Conservation (phyloP, 1,284 basidiomycete species). For the Fomitopsis pinicola region DNA sequence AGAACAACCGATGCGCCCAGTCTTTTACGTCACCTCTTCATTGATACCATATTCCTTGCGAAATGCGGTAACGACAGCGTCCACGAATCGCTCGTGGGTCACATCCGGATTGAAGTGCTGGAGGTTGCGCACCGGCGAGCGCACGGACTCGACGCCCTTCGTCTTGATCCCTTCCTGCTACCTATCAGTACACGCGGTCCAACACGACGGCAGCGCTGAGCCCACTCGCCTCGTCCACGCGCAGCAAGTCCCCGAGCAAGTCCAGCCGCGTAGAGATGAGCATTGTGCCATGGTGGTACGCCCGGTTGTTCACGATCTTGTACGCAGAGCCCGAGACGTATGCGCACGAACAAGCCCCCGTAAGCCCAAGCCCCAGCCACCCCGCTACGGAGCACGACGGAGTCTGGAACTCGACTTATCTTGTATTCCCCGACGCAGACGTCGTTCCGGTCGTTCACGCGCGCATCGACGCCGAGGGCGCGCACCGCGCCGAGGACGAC, state of each 20-base stretch:
- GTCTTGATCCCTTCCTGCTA: constrained; percentile 74
- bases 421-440: constrained; percentile 81
- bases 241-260: constrained; percentile 70
- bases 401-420: constrained; percentile 51
- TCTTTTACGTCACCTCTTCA: constrained; percentile 32
- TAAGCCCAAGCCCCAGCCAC: constrained; percentile 10
- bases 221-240: constrained; percentile 59
- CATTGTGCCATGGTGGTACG: constrained; percentile 99
- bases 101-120: constrained; percentile 48
- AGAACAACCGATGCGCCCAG: background rate
- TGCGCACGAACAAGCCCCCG: constrained; percentile 7
- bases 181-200: too few relatives aligned
- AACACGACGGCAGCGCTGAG: too few relatives aligned
- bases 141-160: constrained; percentile 87
- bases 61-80: constrained; percentile 75
- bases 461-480: constrained; percentile 68
- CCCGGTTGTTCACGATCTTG: constrained; percentile 87
- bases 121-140: constrained; percentile 89
- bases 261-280: constrained; percentile 80
- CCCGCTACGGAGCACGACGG: constrained; percentile 8
- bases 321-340: constrained; percentile 98
- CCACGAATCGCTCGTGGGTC: constrained; percentile 69
- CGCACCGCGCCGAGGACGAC: constrained; percentile 79
- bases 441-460: constrained; percentile 90
- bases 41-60: constrained; percentile 54